These are phyloP conservation scores for Bertia moriformis DNA, from an alignment of 2,329 filamentous ascomycete species.

Conservation along the genomic window DNA sequence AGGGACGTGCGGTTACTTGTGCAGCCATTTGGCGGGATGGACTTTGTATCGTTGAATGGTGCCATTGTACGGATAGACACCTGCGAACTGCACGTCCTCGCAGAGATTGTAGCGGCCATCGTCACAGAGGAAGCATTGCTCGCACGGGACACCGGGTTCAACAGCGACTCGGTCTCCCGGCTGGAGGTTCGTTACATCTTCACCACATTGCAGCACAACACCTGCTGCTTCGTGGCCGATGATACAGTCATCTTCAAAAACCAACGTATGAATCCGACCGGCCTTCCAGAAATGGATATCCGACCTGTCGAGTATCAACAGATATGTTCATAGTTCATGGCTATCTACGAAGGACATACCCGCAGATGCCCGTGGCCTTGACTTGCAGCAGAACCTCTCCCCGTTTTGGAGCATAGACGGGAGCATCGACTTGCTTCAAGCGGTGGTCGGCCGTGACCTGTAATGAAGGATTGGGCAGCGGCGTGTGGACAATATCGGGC, in stretches of 20 bases:
- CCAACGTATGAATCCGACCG: slow-evolving; percentile 46
- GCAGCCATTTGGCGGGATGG: slow-evolving; percentile 44
- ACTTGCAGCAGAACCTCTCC: slow-evolving; percentile 46
- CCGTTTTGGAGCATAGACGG: slow-evolving; percentile 33
- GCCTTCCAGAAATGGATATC: slow-evolving; percentile 58
- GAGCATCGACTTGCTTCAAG: slow-evolving; percentile 39
- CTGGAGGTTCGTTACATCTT: slow-evolving; percentile 34
- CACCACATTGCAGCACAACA: slow-evolving; percentile 38
- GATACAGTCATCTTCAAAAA: slow-evolving; percentile 48
- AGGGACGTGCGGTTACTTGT: slow-evolving; percentile 20
- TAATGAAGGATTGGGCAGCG: slow-evolving; percentile 31
- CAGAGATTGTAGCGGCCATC: slow-evolving; percentile 51
- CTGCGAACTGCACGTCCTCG: slow-evolving; percentile 43
- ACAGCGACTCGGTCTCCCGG: slow-evolving; percentile 49
- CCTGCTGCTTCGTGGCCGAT: slow-evolving; percentile 53
- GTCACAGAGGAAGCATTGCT: slow-evolving; percentile 39
- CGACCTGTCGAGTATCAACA: slow-evolving; percentile 23
- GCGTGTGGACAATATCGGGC: neutral
- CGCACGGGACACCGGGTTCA: slow-evolving; percentile 52
- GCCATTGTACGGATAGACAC: slow-evolving; percentile 45
- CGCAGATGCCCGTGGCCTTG: slow-evolving; percentile 49
- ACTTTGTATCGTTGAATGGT: slow-evolving; percentile 46
- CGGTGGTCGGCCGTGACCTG: slow-evolving; percentile 45
- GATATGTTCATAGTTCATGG: neutral
- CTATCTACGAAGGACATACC: slow-evolving; percentile 19